Base-by-base conservation (phyloP, 192 early-diverging fungal species). In the Backusella parvicylindrica region DNA sequence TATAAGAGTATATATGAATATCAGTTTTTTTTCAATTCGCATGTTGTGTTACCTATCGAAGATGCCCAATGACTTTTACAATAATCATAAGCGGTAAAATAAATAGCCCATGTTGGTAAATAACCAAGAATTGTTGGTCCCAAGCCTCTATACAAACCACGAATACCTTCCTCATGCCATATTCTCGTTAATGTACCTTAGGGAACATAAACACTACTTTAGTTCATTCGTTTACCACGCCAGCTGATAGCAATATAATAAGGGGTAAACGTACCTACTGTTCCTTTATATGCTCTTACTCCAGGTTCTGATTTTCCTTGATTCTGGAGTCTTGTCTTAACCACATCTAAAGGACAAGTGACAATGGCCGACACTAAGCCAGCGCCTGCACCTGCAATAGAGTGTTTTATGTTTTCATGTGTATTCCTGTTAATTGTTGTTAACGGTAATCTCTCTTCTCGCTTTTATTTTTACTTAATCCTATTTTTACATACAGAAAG, bases 321-420 rank as follows among this genome's bases (percentile, higher is more conserved):
- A 79, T 99, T 96, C 83, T 99, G 97, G 60, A 97, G 84, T 35
- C 97, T 86, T 36, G 96, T 93, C 76, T 99, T 99, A 67, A 95
- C 92, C 13, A 99, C 94, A 81, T 99, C 97, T 35, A 99, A 82
- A 7, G 97, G 97, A 79, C 94, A 95, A 18, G 93, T 95, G 21
- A 95, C 89, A n/a, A 94, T 86, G 9, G 94, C 91, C 15, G 94
- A 90, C n/a, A 95, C 93, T 75, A 88, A 83, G 47, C 94, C 95
- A 23, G 93, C 92, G 31, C 88, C 91, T 13, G 94, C 95, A 49
- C 95, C 95, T 37, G 94, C 92, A 74, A 95, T 81, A 15, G 92
- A 90, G 76, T 92, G 91, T 73, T 92, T 94, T 38, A 93, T 64
- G 79, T 87, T 89, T 71, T 86, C 84, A 77, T 85, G 80, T 30